Percentiles rank a stretch among this genome's conserved stretches.
phyloP scores from a whole-genome alignment of 176 grass and related monocot species.

The Aegilops speltoides region DNA sequence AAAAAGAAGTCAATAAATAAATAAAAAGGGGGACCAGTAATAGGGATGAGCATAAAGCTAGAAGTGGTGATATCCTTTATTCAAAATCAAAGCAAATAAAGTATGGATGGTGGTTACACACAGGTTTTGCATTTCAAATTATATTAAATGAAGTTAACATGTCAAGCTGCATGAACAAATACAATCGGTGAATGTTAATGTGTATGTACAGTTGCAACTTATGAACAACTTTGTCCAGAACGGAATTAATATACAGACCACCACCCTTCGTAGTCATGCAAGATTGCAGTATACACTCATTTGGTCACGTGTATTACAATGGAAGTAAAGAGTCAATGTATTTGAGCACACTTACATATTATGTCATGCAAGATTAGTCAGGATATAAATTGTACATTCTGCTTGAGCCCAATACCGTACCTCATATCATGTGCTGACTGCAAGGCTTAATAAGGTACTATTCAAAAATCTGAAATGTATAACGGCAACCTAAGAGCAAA shows the following conservation, averaged over 20 bases:
- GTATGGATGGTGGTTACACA: not conserved
- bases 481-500: not conserved
- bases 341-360: not conserved
- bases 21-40: not conserved
- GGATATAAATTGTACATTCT: not conserved
- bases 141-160: conserved; percentile 8
- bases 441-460: not conserved
- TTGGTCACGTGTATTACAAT: not conserved
- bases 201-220: not conserved
- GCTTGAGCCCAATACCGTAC: not conserved
- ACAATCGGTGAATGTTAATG: not conserved
- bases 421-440: not conserved
- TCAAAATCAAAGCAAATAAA: conserved; percentile 3
- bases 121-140: not conserved
- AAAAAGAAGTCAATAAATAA: not conserved
- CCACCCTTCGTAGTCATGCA: not conserved
- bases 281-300: not conserved
- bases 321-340: not conserved
- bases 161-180: not conserved
- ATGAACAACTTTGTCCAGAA: not conserved
- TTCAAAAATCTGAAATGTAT: not conserved
- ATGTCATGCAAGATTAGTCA: not conserved
- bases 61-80: not conserved
- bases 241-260: not conserved
- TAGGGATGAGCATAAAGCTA: conserved; percentile 16